Base-by-base conservation (phyloP, 768 basidiomycete genomes). In the Suillus occidentalis region DNA sequence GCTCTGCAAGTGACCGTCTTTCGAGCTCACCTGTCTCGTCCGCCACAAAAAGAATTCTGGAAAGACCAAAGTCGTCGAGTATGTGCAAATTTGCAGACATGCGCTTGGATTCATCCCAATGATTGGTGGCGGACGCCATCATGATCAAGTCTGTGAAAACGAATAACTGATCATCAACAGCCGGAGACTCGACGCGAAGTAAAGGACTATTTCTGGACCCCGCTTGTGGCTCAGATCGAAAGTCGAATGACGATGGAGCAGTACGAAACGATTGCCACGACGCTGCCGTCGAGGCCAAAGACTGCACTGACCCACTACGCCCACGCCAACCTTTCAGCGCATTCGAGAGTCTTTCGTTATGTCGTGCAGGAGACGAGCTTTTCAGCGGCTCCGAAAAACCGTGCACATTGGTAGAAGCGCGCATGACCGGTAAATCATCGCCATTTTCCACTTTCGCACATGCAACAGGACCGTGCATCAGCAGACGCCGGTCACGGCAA, bases 111-210 rank as follows among this genome's bases (percentile, higher is more conserved):
- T 50, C 64, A n/a, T 39, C 61, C 45, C 73, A 13, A 4, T 42
- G 57, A 25, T 40, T 37, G 36, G 65, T 66, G n/a, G 79, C 76
- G 28, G 76, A 76, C 20, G 86, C 83, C 36, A 93, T 72, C n/a
- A 94, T 68, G 57, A 91, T 72, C 39, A 94, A 63, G 73, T 95
- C 92, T 20, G 85, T 85, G 75, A 94, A 92, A 16, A 91, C 82
- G 63, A 86, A 80, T 16, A 74, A 78, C 57, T 81, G 79, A 10
- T 80, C 69, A 20, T 73, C 66, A 49, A 71, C n/a, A 10, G 68
- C 68, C 60, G 67, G 70, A 1, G 70, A 72, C 65, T 75, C 72
- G 65, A 72, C 63, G 13, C 68, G 71, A 31, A 75, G 71, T 7
- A 73, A 52, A 4, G 70, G 75, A 55, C 63, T 71, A 3, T 28